Evolutionary conservation across 2,329 filamentous ascomycete genomes (phyloP).

Genomic region (Ceratocystis variospora): DNA sequence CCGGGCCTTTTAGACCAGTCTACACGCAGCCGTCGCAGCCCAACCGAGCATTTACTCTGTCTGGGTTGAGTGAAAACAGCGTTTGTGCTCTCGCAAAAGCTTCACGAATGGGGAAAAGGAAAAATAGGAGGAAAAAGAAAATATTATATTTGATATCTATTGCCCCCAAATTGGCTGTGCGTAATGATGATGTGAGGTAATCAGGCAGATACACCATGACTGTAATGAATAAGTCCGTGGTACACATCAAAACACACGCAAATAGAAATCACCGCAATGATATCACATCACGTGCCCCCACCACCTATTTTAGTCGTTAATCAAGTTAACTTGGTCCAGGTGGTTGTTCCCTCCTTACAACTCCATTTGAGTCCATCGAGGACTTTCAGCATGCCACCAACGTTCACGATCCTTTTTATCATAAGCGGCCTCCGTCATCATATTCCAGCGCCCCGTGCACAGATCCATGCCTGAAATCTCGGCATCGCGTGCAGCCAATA

Average conservation of each 20-base stretch:
- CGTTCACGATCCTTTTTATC: constrained; percentile 36
- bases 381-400: constrained; percentile 39
- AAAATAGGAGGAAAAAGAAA: neutral
- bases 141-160: neutral
- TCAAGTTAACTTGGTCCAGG: neutral
- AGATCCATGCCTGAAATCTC: constrained; percentile 28
- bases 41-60: no score
- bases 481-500: constrained; percentile 37
- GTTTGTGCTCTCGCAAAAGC: no score
- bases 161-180: neutral
- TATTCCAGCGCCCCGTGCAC: constrained; percentile 37
- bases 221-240: neutral
- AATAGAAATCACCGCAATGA: neutral
- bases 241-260: neutral
- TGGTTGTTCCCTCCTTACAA: constrained; percentile 9
- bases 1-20: no score
- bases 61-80: no score
- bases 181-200: neutral
- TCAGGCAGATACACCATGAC: no score
- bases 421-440: constrained; percentile 24
- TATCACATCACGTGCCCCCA: neutral
- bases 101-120: neutral
- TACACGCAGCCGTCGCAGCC: no score
- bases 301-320: neutral
- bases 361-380: constrained; percentile 29